Evolutionary conservation across 2,329 filamentous ascomycete genomes (phyloP).

Genomic region (Paramyrothecium roridum): DNA sequence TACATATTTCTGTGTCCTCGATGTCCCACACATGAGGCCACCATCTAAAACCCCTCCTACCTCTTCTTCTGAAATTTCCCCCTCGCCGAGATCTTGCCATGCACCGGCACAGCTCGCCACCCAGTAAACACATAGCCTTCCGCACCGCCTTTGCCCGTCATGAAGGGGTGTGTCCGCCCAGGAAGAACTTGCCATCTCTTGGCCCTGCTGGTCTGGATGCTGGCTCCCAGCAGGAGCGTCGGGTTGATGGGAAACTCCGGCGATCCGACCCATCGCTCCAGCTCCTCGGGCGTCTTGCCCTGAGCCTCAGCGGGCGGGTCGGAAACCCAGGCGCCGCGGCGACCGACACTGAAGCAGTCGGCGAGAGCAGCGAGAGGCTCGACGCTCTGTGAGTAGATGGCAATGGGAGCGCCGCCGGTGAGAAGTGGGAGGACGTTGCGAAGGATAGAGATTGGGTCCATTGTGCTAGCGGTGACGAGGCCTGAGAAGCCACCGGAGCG

Average conservation of each 20-base stretch:
- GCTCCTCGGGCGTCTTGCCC: conserved; percentile 43
- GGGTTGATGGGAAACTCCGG: conserved; percentile 87
- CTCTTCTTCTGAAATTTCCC: conserved; percentile 71
- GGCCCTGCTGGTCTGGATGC: conserved; percentile 76
- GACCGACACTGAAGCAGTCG: conserved; percentile 79
- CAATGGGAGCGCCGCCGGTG: conserved; percentile 76
- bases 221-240: conserved; percentile 73
- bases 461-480: conserved; percentile 75
- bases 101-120: conserved; percentile 74
- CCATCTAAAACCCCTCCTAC: conserved; percentile 9
- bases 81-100: conserved; percentile 77
- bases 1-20: background rate
- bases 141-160: conserved; percentile 83
- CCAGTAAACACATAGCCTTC: conserved; percentile 90
- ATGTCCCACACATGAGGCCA: conserved; percentile 3
- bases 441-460: conserved; percentile 77
- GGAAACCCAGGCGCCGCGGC: conserved; percentile 71
- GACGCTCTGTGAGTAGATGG: conserved; percentile 78
- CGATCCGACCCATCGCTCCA: conserved; percentile 56
- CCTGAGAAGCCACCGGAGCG: conserved; percentile 77
- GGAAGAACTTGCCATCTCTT: conserved; percentile 89
- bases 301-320: conserved; percentile 43
- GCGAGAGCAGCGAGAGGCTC: conserved; percentile 76
- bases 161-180: conserved; percentile 86
- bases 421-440: conserved; percentile 75